Base-by-base conservation (phyloP, 2,329 filamentous ascomycete species). In the Fusarium xylarioides region DNA sequence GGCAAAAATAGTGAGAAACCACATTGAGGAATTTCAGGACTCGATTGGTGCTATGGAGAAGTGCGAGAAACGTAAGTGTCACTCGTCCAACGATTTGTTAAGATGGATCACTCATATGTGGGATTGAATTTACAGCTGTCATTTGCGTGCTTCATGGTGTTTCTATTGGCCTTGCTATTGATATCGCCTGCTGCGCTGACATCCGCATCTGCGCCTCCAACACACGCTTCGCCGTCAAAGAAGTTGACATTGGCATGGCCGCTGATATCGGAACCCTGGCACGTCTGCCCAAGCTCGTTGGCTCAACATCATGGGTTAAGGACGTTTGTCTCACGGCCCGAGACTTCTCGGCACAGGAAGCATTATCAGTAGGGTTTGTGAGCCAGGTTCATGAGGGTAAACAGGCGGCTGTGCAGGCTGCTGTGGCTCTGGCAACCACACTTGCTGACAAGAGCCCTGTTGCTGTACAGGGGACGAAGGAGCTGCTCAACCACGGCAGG, bases 401-500 rank as follows among this genome's bases (percentile, higher is more conserved):
- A 84, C 85, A 85, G 23, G 87, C 86, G 47, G 88, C 92, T 5
- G 80, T 97, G 30, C 83, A 83, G 44, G 88, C 87, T 42, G 94
- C 88, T 0, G 53, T 95, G 68, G 85, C 89, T 70, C 79, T 93
- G 77, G 94, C 92, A 2, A 82, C 79, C 16, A 76, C 90, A 77
- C 89, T 98, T 66, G 92, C 93, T 34, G 85, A 81, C 23, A 98
- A 98, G 88, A 96, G 93, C 78, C 95, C 95, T 0, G 91, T 98
- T 28, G 95, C 94, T 4, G 93, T 95, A 72, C 90, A 94, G 84
- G 92, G 93, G 11, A 97, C 95, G 14, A 97, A 97, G 85, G 93
- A 96, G 83, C 83, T 97, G 70, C 80, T 97, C 79, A 95, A 96
- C 81, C 94, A 92, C 79, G 92, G 91, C 38, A 88, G 93, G 76